These are phyloP conservation scores for Sarcocystis neurona DNA, from an alignment of 169 alveolate genomes.

Conservation along the genomic window DNA sequence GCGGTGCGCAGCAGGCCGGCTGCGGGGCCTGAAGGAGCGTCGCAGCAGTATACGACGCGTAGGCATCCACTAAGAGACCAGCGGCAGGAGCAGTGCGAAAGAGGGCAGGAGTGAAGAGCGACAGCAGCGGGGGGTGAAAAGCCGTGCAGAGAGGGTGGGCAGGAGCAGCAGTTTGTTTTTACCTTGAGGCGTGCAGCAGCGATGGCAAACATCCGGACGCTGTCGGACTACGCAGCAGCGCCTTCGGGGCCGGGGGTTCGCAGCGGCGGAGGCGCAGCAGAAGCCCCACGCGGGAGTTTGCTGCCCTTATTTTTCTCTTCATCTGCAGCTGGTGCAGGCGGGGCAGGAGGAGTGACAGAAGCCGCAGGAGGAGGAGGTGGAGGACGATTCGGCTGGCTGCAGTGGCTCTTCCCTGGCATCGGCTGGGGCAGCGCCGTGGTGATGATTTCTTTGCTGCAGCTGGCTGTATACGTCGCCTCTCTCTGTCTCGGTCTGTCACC, in stretches of 20 bases:
- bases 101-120: no score
- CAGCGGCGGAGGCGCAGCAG: background rate
- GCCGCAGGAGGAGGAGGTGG: no score
- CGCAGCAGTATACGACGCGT: no score
- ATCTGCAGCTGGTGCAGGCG: slow-evolving; percentile 1
- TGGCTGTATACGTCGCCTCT: slow-evolving; percentile 30
- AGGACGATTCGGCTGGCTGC: background rate
- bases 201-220: slow-evolving; percentile 37
- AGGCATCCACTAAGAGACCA: no score
- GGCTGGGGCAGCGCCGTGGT: background rate
- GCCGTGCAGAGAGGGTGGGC: no score
- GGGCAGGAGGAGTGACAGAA: no score
- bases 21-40: no score
- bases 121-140: no score
- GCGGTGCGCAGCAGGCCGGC: no score
- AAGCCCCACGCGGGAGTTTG: background rate
- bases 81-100: no score
- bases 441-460: background rate
- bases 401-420: slow-evolving; percentile 32
- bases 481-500: slow-evolving; percentile 16
- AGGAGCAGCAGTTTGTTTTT: no score
- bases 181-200: background rate
- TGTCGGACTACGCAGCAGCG: slow-evolving; percentile 28
- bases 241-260: background rate
- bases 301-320: slow-evolving; percentile 4